These are phyloP conservation scores for Emmonsiellopsis sp. DNA, from an alignment of 2,329 filamentous ascomycete species.

Conservation along the genomic window DNA sequence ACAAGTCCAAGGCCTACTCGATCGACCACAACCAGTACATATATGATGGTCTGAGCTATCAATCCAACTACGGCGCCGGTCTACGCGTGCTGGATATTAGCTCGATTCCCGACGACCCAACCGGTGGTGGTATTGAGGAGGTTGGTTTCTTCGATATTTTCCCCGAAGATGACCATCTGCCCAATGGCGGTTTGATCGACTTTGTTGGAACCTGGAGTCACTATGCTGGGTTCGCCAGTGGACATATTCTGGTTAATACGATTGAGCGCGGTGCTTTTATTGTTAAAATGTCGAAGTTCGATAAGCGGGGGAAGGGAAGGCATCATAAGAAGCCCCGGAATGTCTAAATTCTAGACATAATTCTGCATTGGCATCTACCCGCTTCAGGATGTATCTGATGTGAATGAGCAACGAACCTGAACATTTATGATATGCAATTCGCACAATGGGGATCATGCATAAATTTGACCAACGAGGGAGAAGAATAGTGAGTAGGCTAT, in stretches of 20 bases:
- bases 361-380: not conserved
- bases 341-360: not conserved
- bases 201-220: not conserved
- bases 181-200: not conserved
- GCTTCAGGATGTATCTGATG: too few species aligned
- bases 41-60: not conserved
- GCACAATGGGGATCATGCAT: too few species aligned
- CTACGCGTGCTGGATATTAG: not conserved
- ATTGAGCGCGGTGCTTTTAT: not conserved
- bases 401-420: too few species aligned
- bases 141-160: not conserved
- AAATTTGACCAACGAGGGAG: too few species aligned
- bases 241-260: not conserved
- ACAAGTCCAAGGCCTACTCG: not conserved
- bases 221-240: not conserved
- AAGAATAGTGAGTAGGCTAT: too few species aligned
- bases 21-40: not conserved
- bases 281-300: not conserved
- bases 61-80: not conserved
- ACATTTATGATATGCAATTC: too few species aligned
- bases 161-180: not conserved
- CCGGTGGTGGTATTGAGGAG: not conserved
- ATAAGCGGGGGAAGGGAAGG: not conserved
- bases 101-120: not conserved
- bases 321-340: not conserved